Base-by-base conservation (phyloP, 2,329 filamentous ascomycete genomes). In the Calonectria crousiana region DNA sequence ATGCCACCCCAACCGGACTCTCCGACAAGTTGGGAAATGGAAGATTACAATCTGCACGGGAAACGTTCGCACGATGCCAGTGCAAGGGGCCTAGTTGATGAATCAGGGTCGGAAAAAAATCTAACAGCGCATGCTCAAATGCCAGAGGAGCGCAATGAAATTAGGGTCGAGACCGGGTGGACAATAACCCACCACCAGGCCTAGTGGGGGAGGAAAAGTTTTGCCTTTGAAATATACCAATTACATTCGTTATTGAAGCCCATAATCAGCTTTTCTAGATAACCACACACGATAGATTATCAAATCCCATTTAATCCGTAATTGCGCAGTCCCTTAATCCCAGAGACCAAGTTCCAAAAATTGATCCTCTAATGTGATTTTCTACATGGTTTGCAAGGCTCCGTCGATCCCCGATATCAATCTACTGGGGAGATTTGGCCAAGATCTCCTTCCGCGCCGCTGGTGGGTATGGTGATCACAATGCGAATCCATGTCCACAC, bases 41-140 rank as follows among this genome's bases (percentile, higher is more conserved):
- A 80, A 1, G 72, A 79, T 10, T 80, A 78, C 30, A 70, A 72
- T 2, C 74, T 75, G 1, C 30, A 69, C 0, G 69, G 74, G 2
- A 80, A 78, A 52, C 52, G 62, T 5, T 69, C 75, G 26, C 73
- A 78, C 5, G 73, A 75, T 28, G 71, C 74, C 13, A 65, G 32
- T 2, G 72, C 80, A 0, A 30, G 58, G 0, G 76, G 76, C 9
- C 70, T 75, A 11, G 68, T 62, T 0, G 78, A 81, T 47, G 78
- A 80, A 62, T 75, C 77, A 13, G 76, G 77, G 0, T 81, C 79
- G 20, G 79, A 81, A 44, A 80, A 80, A 70, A 75, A 80, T 47
- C 41, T 81, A 65, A 81, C 79, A 13, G 51, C 76, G 36, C 32
- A 60, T 60, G 56, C 56, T 26, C 56, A 60, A 20, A 20, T 23